Evolutionary conservation across 2,329 filamentous ascomycete genomes (phyloP).

Genomic region (Epichloe bromicola): DNA sequence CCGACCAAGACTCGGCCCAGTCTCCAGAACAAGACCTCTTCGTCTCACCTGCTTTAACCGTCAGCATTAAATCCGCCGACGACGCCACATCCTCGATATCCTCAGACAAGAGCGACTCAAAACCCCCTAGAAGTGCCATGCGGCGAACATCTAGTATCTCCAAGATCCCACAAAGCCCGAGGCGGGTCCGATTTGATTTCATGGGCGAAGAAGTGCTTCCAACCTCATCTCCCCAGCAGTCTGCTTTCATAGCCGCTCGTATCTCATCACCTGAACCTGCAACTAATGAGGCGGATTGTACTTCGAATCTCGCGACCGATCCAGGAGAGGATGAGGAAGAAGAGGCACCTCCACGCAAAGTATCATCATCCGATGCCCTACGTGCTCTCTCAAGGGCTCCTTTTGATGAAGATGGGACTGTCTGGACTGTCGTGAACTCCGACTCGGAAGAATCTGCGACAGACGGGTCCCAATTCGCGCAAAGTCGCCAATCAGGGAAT

Average conservation of each 20-base stretch:
- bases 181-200: conserved; percentile 50
- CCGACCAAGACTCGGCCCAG: conserved; percentile 6
- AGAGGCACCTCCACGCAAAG: conserved; percentile 34
- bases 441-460: conserved; percentile 15
- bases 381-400: conserved; percentile 38
- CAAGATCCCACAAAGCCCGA: conserved; percentile 38
- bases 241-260: conserved; percentile 18
- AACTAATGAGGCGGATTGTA: conserved; percentile 15
- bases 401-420: conserved; percentile 31
- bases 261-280: conserved; percentile 13
- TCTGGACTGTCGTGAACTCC: conserved; percentile 37
- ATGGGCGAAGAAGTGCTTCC: conserved; percentile 47
- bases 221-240: conserved; percentile 38
- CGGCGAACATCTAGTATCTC: conserved; percentile 41
- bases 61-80: conserved; percentile 23
- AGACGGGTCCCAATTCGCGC: not conserved
- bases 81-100: conserved; percentile 36
- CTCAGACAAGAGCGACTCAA: conserved; percentile 40
- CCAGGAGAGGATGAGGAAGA: conserved; percentile 28
- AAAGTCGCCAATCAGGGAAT: not conserved
- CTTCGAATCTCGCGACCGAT: conserved; percentile 23
- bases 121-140: conserved; percentile 41
- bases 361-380: conserved; percentile 42
- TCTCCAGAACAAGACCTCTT: conserved; percentile 11
- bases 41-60: conserved; percentile 25